A percentile compares a stretch with the other conserved stretches of the same genome.
These are phyloP conservation scores for Pleurotus giganteus DNA, from an alignment of 768 basidiomycete genomes.

Conservation along the genomic window DNA sequence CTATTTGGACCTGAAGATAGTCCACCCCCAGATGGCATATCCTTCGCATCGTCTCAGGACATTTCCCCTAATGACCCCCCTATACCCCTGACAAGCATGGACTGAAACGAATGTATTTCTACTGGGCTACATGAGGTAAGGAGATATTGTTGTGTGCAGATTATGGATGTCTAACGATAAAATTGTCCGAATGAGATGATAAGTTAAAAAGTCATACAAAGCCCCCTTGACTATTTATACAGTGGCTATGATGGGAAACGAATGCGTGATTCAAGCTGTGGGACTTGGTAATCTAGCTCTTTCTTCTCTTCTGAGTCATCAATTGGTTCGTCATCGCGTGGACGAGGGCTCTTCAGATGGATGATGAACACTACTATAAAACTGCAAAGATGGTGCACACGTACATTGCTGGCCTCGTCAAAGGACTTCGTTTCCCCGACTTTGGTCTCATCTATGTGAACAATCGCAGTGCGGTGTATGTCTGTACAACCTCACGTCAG, in stretches of 20 bases:
- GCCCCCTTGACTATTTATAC: neutral
- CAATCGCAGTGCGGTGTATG: slow-evolving; percentile 7
- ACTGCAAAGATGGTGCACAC: neutral
- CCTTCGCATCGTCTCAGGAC: no score
- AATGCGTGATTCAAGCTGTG: slow-evolving; percentile 8
- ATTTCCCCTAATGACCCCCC: neutral
- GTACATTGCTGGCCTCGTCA: neutral
- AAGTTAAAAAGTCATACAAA: slow-evolving; percentile 1
- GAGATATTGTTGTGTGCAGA: slow-evolving; percentile 4
- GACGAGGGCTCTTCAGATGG: neutral
- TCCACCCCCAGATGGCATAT: no score
- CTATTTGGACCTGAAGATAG: no score
- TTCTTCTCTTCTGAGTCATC: slow-evolving; percentile 5
- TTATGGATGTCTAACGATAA: neutral
- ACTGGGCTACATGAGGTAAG: slow-evolving; percentile 4
- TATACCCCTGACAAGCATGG: neutral
- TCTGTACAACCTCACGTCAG: neutral
- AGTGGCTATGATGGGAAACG: slow-evolving; percentile 4
- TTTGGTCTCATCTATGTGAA: slow-evolving; percentile 4
- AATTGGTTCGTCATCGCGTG: neutral
- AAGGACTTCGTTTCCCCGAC: neutral
- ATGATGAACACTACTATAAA: neutral
- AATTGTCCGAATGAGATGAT: slow-evolving; percentile 4
- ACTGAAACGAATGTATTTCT: neutral
- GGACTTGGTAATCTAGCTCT: slow-evolving; percentile 4